Base-by-base conservation (phyloP, 2,329 filamentous ascomycete species). In the Paraconiothyrium sp. region DNA sequence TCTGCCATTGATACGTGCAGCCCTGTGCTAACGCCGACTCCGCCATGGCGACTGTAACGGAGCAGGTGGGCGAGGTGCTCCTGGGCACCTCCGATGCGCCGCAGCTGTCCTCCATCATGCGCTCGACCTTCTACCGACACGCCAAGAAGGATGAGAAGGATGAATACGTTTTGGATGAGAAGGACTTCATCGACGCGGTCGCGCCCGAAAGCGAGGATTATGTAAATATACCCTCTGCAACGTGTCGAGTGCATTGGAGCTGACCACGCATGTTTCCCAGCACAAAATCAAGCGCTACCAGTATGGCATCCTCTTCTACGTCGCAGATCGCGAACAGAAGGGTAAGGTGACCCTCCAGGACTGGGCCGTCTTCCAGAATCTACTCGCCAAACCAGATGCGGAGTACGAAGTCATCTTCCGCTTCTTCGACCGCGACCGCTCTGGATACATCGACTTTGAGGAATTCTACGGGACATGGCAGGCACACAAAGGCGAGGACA, bases 341-440 rank as follows among this genome's bases (percentile, higher is more conserved):
- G 94, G 94, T 66, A 89, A 87, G 71, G 85, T 99, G 70, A 91
- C 83, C 70, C 83, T 98, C 58, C 84, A 89, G 62, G 95, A 99
- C 82, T 99, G 94, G 93, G 89, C 87, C 50, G 90, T 91, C 67
- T 99, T 98, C 80, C 92, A 97, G 82, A 96, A 97, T 83, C 87
- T 99, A 66, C 89, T 99, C 61, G 86, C 86, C 70, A 98, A 97
- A 82, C 92, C 95, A 64, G 95, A 98, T 76, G 95, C 95, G 78
- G 95, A 99, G 83, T 99, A 99, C 82, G 94, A 98, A 80, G 97
- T 99, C 72, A 94, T 95, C 16, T 99, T 98, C 83, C 92, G 95
- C 72, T 87, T 99, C 58, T 99, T 99, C 81, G 94, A 98, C 76
- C 86, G 92, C 71, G 89, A 94, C 55, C 88, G 92, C 64, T 91